Evolutionary conservation across 2,329 filamentous ascomycete genomes (phyloP).

Genomic region (Aspergillus sp.): DNA sequence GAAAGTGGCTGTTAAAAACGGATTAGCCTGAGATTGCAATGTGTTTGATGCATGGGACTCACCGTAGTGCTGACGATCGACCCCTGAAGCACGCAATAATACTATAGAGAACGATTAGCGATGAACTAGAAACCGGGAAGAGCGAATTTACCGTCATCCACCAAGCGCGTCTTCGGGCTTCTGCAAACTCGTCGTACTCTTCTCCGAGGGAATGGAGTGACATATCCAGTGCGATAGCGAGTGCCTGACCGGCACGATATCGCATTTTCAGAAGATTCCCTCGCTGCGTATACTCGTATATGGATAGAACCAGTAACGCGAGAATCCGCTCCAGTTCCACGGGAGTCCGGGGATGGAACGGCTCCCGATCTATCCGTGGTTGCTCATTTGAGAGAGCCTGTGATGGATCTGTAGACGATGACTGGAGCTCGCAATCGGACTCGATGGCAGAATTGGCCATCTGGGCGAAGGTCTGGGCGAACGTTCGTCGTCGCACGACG

Average conservation of each 20-base stretch:
- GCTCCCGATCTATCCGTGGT: constrained; percentile 31
- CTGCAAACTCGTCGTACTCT: constrained; percentile 36
- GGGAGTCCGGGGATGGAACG: constrained; percentile 39
- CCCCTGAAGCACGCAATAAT: constrained; percentile 45
- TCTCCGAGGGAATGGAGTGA: constrained; percentile 37
- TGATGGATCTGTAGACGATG: constrained; percentile 40
- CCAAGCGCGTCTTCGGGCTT: constrained; percentile 45
- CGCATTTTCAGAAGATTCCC: constrained; percentile 49
- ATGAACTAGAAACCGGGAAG: background rate
- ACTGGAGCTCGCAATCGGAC: constrained; percentile 42
- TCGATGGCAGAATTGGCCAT: constrained; percentile 40
- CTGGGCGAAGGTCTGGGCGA: constrained; percentile 42
- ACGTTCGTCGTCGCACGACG: constrained; percentile 36
- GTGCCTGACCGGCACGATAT: constrained; percentile 44
- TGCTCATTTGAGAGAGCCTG: constrained; percentile 36
- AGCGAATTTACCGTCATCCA: constrained; percentile 45
- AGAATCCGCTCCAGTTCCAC: constrained; percentile 43
- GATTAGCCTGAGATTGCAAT: too few species aligned
- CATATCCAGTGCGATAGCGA: constrained; percentile 44
- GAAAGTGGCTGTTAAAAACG: constrained; percentile 36
- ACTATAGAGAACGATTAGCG: constrained; percentile 26
- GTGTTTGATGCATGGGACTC: constrained; percentile 13
- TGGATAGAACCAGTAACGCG: constrained; percentile 42
- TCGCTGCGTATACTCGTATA: constrained; percentile 47
- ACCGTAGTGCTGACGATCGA: constrained; percentile 47